Percentiles rank a stretch among this genome's conserved stretches.
Conservation (phyloP, 1,139 yeast species). For the Kodamaea arcana region DNA sequence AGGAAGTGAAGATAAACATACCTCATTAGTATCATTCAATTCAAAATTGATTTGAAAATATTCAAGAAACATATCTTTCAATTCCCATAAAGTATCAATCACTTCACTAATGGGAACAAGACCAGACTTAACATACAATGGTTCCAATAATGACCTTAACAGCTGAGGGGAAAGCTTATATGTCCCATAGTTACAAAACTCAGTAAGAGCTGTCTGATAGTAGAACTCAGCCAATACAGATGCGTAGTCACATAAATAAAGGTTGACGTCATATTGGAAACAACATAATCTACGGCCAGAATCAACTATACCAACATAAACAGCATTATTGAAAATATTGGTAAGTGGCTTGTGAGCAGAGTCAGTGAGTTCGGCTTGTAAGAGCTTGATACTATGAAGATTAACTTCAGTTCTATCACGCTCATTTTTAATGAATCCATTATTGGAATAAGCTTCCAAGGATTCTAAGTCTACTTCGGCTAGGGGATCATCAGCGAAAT, state of each 20-base stretch:
- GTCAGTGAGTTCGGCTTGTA: conserved; percentile 49
- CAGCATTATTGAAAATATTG: conserved; percentile 61
- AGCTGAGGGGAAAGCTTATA: conserved; percentile 38
- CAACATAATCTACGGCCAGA: conserved; percentile 65
- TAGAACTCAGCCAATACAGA: conserved; percentile 64
- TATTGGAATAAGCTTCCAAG: neutral
- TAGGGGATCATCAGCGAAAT: too few relatives aligned
- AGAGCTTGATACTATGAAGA: conserved; percentile 54
- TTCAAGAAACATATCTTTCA: conserved; percentile 75
- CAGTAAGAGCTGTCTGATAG: conserved; percentile 74
- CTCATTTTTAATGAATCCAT: neutral
- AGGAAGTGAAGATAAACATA: conserved; percentile 54
- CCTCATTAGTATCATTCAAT: conserved; percentile 22
- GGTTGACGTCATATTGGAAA: conserved; percentile 74
- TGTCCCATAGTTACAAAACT: conserved; percentile 79
- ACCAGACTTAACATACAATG: conserved; percentile 18
- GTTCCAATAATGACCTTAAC: conserved; percentile 27
- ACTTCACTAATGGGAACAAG: conserved; percentile 17
- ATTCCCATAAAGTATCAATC: conserved; percentile 30
- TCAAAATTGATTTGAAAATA: conserved; percentile 59
- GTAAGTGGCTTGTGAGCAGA: conserved; percentile 54
- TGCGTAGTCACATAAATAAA: conserved; percentile 79
- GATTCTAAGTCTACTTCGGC: neutral
- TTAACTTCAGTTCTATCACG: conserved; percentile 30
- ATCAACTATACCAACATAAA: conserved; percentile 83